A percentile compares a stretch with the other conserved stretches of the same genome.
These are phyloP conservation scores for Anthracocystis setariae DNA, from an alignment of 1,284 basidiomycete species.

Conservation along the genomic window DNA sequence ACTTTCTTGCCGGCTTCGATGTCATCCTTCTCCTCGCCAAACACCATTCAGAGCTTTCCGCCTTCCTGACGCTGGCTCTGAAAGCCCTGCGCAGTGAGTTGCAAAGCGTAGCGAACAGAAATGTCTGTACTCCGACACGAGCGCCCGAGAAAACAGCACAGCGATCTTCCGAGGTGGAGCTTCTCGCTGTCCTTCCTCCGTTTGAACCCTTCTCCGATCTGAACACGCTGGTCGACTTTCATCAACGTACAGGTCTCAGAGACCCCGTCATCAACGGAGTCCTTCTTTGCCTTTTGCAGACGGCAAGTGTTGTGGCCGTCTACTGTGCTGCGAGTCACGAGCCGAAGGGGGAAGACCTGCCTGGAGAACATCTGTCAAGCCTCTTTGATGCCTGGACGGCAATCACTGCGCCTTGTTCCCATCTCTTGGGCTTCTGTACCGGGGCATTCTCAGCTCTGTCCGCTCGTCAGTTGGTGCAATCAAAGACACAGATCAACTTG, in stretches of 20 bases:
- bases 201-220: conserved; percentile 28
- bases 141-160: neutral
- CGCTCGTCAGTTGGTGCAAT: conserved; percentile 12
- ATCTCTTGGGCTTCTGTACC: conserved; percentile 44
- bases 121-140: neutral
- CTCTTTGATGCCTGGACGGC: conserved; percentile 24
- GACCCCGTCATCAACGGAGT: conserved; percentile 45
- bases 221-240: conserved; percentile 20
- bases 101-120: conserved; percentile 27
- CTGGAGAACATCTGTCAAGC: neutral
- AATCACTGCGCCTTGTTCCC: conserved; percentile 13
- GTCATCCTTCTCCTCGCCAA: conserved; percentile 17
- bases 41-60: conserved; percentile 18
- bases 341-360: neutral
- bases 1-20: conserved; percentile 33
- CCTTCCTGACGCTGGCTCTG: conserved; percentile 34
- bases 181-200: conserved; percentile 35
- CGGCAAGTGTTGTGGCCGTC: conserved; percentile 28
- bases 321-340: conserved; percentile 8
- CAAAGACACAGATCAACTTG: conserved; percentile 3
- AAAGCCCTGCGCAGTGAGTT: conserved; percentile 30
- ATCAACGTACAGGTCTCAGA: conserved; percentile 18
- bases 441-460: conserved; percentile 33
- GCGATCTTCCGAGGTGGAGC: conserved; percentile 18
- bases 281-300: conserved; percentile 40